Conservation (phyloP, 768 basidiomycete genomes). For the Boletus bicolor region DNA sequence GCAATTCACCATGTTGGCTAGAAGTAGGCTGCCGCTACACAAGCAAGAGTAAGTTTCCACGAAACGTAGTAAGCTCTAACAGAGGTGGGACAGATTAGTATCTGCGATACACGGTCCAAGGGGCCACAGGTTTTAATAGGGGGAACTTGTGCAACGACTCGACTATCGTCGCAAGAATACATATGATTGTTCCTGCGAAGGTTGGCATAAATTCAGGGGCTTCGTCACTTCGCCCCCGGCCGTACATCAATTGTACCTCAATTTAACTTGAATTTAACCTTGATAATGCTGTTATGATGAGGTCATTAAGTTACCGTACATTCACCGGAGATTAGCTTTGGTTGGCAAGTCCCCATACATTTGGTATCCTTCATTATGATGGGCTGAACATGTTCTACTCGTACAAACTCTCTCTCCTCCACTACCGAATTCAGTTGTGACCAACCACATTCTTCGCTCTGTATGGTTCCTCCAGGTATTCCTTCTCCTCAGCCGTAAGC, state of each 20-base stretch:
- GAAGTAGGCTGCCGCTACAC: no score
- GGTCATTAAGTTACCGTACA: no score
- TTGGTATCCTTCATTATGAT: background rate
- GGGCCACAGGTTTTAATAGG: no score
- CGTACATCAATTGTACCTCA: no score
- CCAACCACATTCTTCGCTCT: conserved; percentile 38
- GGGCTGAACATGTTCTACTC: background rate
- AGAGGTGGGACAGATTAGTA: background rate
- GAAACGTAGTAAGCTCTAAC: background rate
- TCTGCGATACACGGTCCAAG: background rate
- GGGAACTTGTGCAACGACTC: no score
- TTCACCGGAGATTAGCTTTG: no score
- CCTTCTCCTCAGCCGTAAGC: conserved; percentile 9
- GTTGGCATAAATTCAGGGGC: no score
- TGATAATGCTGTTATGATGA: no score
- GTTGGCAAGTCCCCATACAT: background rate
- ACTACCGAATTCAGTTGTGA: conserved; percentile 29
- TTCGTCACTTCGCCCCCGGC: no score
- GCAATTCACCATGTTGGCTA: background rate
- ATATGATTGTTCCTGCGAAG: no score
- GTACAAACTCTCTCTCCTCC: background rate
- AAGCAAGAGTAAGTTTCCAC: background rate
- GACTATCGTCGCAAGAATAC: no score
- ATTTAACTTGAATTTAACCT: no score
- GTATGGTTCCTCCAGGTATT: conserved; percentile 11